Conservation (phyloP, 2,329 filamentous ascomycete species). For the Clarireedia homoeocarpa region DNA sequence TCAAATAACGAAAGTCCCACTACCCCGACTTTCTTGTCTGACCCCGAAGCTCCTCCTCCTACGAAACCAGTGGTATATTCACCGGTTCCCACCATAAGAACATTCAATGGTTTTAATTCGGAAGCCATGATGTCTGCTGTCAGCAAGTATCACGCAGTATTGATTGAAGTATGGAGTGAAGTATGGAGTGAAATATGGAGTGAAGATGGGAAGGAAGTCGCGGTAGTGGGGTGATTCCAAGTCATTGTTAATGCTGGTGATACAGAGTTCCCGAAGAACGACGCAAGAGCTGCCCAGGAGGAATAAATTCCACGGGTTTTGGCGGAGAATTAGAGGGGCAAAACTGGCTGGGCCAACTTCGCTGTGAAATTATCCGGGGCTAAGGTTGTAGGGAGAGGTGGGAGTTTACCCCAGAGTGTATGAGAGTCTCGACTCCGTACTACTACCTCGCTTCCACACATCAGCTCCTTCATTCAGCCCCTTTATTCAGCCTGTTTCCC, state of each 20-base stretch:
- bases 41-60: conserved; percentile 71
- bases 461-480: background rate
- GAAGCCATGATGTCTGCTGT: conserved; percentile 4
- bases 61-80: conserved; percentile 97
- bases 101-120: conserved; percentile 22
- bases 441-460: too few species aligned
- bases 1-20: conserved; percentile 88
- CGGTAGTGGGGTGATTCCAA: background rate
- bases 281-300: too few species aligned
- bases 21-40: conserved; percentile 94
- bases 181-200: background rate
- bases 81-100: conserved; percentile 58
- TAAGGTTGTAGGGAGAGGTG: conserved; percentile 1
- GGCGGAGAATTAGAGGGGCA: conserved; percentile 8
- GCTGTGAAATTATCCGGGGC: conserved; percentile 8
- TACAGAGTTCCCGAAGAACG: background rate
- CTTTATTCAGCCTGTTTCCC: background rate
- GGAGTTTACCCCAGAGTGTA: background rate
- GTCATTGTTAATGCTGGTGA: background rate
- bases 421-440: background rate
- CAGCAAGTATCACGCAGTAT: background rate
- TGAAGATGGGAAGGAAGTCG: background rate
- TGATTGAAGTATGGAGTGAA: background rate
- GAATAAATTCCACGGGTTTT: conserved; percentile 3
- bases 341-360: background rate